Evolutionary conservation across 306 rosid species (phyloP), one percentile per base, ranked within the genome.

Genomic region (Quercus cerris): DNA sequence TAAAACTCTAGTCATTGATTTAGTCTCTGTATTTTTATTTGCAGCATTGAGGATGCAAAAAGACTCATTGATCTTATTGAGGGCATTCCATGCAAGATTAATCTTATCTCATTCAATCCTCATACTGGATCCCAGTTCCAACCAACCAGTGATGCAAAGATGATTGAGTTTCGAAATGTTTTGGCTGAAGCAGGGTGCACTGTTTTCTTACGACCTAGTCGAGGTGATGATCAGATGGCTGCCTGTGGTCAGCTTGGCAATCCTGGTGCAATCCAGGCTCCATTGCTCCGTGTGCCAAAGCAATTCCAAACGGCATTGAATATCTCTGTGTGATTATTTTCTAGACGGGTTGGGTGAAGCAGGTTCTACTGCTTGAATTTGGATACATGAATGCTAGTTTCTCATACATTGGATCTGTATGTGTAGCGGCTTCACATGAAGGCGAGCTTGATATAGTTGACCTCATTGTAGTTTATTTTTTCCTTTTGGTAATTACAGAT

Each of bases 191-290:
- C 86, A 31, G 92, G 97, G 41, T 85, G 91, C 44, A 69, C 35
- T 15, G 98, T 92, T 22, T 87, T 94, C 77, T 56, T 92, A 78
- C 81, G 97, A 70, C 91, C 75, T 12, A 92, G 98, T 80, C 84
- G 97, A 85, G 97, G 97, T 10, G 93, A 94, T 62, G 98, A 94
- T 84, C 97, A 89, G 86, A 94, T 94, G 98, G 98, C 98, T 52
- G 97, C 98, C 17, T 94, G 98, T 73, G 98, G 98, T 81, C 98
- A 94, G 82, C 88, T 94, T 13, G 97, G 98, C 61, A 94, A 87
- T 55, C 94, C 91, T 17, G 92, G 97, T 51, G 78, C 79, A 69
- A 70, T 92, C 81, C 94, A 85, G 79, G 97, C 97, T 78, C 97
- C 97, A 6, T 68, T 91, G 77, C 92, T 94, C 7, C 93, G 93